Evolutionary conservation across 768 basidiomycete genomes (phyloP).

Genomic region (Boletales sp.): DNA sequence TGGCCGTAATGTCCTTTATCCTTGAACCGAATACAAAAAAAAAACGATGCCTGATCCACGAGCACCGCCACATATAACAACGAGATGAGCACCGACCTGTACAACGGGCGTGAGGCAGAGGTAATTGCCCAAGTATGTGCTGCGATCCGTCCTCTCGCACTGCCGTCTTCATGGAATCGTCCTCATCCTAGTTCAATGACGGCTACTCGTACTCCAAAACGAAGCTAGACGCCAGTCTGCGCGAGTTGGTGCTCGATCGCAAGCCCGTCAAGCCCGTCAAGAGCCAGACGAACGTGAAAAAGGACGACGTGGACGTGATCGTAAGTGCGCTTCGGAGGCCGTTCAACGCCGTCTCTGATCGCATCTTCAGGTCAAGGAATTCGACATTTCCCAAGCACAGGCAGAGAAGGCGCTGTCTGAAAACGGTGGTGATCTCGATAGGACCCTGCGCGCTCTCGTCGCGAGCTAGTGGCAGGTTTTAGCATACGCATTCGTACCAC

Average conservation of each 20-base stretch:
- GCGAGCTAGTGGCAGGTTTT: constrained; percentile 16
- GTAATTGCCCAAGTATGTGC: constrained; percentile 25
- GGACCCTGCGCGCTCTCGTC: constrained; percentile 25
- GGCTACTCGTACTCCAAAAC: constrained; percentile 42
- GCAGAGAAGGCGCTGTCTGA: constrained; percentile 31
- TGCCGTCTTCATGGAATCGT: constrained; percentile 30
- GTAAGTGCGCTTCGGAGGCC: constrained; percentile 14
- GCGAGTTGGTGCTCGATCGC: constrained; percentile 48
- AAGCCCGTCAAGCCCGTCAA: constrained; percentile 52
- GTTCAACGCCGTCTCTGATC: constrained; percentile 1
- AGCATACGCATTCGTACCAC: too few relatives aligned
- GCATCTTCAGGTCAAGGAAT: constrained; percentile 24
- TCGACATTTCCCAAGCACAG: constrained; percentile 25
- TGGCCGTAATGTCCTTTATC: constrained; percentile 28
- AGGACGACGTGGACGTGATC: constrained; percentile 27
- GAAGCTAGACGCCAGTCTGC: constrained; percentile 35
- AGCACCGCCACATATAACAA: constrained; percentile 22
- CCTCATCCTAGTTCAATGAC: constrained; percentile 46
- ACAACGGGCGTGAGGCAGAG: constrained; percentile 29
- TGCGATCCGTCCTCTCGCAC: neutral
- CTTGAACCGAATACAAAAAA: constrained; percentile 11
- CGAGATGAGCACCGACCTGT: constrained; percentile 21
- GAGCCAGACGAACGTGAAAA: constrained; percentile 16
- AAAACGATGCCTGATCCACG: neutral
- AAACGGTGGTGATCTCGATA: constrained; percentile 27